Base-by-base conservation (phyloP, 306 rosid genomes). In the Cucurbita maxima region DNA sequence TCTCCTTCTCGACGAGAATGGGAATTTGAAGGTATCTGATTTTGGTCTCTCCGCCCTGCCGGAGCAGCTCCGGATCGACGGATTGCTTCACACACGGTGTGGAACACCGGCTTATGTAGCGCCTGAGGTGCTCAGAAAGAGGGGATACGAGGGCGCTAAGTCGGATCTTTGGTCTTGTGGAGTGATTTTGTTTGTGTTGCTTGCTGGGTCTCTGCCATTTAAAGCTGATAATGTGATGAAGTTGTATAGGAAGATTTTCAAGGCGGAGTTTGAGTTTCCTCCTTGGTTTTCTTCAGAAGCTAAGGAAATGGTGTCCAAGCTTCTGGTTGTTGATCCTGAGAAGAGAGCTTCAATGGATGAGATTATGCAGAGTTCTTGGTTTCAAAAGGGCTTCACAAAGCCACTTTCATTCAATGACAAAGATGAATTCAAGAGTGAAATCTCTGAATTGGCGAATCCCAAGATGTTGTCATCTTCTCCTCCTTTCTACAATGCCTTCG, bases 81-180 rank as follows among this genome's bases (percentile, higher is more conserved):
- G 97, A 1, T 72, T 92, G 87, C 89, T 92, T 0, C 47, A 86
- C 15, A 92, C 97, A 1, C 90, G 85, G 18, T 92, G 97, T 14
- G 97, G 97, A 0, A 92, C 97, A 0, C 97, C 95, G 5, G 89
- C 96, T 0, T 92, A 92, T 8, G 92, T 89, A n/a, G 97, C 96
- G 2, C 97, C 97, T 0, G 97, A 92, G 76, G 82, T 92, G 4
- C 47, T 92, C 75, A 84, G 86, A 77, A 92, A 88, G 76, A 84
- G 78, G 36, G 97, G 97, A 0, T 92, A 92, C 8, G 90, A 88
- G 37, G 97, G 97, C 16, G 89, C 88, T 0, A 92, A 85, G 70
- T 87, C 92, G 3, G 97, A 92, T 75, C 69, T 92, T 0, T 92
- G 97, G 97, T 92, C 97, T 0, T 89, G 96, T 45, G 97, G 96